Evolutionary conservation across 2,329 filamentous ascomycete genomes (phyloP).

Genomic region (Boeremia exigua): DNA sequence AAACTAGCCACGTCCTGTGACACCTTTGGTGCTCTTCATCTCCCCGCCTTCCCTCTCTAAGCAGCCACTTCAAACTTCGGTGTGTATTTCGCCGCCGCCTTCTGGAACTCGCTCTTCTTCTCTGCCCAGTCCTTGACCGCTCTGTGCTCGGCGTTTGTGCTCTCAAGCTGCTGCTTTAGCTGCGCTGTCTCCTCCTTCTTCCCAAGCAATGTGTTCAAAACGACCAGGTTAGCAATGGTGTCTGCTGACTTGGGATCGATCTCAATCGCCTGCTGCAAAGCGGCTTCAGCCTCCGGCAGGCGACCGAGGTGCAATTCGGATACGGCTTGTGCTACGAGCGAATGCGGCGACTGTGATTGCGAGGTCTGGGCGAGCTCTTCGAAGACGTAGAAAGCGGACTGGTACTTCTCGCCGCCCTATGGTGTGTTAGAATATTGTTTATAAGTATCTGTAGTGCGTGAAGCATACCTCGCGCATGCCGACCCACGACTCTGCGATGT

Average conservation of each 20-base stretch:
- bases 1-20: background rate
- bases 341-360: slow-evolving; percentile 75
- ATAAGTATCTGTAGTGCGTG: background rate
- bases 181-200: slow-evolving; percentile 67
- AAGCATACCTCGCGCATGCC: slow-evolving; percentile 78
- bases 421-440: slow-evolving; percentile 29
- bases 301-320: slow-evolving; percentile 90
- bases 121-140: slow-evolving; percentile 77
- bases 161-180: slow-evolving; percentile 59
- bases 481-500: slow-evolving; percentile 95
- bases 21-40: background rate
- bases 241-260: slow-evolving; percentile 75
- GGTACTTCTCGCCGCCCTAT: slow-evolving; percentile 92
- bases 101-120: slow-evolving; percentile 88
- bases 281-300: slow-evolving; percentile 85
- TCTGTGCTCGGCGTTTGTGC: slow-evolving; percentile 69
- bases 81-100: slow-evolving; percentile 83
- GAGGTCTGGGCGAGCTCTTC: slow-evolving; percentile 92
- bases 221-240: slow-evolving; percentile 81
- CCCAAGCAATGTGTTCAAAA: slow-evolving; percentile 78
- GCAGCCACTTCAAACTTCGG: slow-evolving; percentile 71
- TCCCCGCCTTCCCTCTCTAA: slow-evolving; percentile 9
- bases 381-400: slow-evolving; percentile 96
- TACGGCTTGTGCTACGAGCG: slow-evolving; percentile 85
- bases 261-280: slow-evolving; percentile 78